Conservation (phyloP, 75 land plant genomes). For the Sequoiadendron giganteum region DNA sequence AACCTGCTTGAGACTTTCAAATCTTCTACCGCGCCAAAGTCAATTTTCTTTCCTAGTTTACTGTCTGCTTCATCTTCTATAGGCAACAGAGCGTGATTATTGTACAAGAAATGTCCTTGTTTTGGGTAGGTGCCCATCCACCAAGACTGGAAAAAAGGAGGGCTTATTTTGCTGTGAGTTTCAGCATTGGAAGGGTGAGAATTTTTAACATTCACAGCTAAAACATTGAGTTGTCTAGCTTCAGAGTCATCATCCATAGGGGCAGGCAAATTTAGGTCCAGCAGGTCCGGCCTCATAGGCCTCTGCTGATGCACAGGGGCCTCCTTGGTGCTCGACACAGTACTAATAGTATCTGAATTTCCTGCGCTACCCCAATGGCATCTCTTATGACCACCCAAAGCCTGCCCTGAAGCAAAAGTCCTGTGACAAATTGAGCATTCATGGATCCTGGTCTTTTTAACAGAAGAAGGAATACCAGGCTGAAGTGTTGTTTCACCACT, state of each 20-base stretch:
- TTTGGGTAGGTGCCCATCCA: conserved; percentile 8
- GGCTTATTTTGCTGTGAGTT: conserved; percentile 1
- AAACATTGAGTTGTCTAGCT: background rate
- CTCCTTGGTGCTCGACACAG: conserved; percentile 12
- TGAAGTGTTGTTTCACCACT: conserved; percentile 6
- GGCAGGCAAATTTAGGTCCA: conserved; percentile 12
- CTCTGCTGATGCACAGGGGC: conserved; percentile 15
- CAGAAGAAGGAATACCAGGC: background rate
- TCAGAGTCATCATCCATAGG: conserved; percentile 9
- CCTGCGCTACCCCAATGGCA: conserved; percentile 39
- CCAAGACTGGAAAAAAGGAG: conserved; percentile 11
- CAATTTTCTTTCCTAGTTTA: conserved; percentile 10
- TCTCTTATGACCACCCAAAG: conserved; percentile 52
- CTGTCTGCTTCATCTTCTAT: conserved; percentile 11
- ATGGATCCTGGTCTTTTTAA: conserved; percentile 17
- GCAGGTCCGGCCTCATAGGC: background rate
- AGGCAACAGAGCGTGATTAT: background rate
- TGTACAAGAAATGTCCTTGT: conserved; percentile 6
- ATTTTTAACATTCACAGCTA: background rate
- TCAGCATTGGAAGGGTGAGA: conserved; percentile 5
- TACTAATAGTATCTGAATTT: conserved; percentile 18
- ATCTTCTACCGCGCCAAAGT: background rate
- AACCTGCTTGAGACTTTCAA: background rate
- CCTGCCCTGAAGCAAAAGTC: conserved; percentile 43
- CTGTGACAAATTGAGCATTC: conserved; percentile 53